phyloP scores from a whole-genome alignment of 768 basidiomycete species.

The Coprinopsis marcescibilis region DNA sequence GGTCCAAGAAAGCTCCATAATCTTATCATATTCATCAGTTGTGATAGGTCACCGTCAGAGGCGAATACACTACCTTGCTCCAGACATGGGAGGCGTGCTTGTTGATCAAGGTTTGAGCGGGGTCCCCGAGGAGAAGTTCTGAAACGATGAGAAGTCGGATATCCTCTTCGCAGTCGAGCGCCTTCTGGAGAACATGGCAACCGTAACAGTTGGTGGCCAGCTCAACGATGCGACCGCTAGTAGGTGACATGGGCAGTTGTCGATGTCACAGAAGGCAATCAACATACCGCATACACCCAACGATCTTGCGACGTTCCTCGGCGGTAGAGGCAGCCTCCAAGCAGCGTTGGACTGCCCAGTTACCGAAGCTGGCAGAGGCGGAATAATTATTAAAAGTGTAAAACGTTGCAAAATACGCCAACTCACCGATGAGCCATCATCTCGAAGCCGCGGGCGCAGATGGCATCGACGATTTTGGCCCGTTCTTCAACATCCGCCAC shows the following conservation, averaged over 20 bases:
- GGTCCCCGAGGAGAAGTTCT: slow-evolving; percentile 78
- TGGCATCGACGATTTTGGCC: slow-evolving; percentile 81
- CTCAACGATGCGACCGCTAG: slow-evolving; percentile 76
- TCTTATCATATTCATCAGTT: slow-evolving; percentile 34
- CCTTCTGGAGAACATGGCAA: slow-evolving; percentile 85
- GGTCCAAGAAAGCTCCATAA: slow-evolving; percentile 89
- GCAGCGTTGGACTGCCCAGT: slow-evolving; percentile 88
- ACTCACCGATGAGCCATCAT: slow-evolving; percentile 86
- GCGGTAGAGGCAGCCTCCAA: slow-evolving; percentile 70
- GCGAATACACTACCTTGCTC: slow-evolving; percentile 59
- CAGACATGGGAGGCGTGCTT: slow-evolving; percentile 91
- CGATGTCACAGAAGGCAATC: neutral
- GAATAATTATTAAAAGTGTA: slow-evolving; percentile 7
- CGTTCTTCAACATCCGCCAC: slow-evolving; percentile 75
- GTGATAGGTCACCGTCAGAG: slow-evolving; percentile 1
- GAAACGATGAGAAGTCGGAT: slow-evolving; percentile 78
- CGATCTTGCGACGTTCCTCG: slow-evolving; percentile 76
- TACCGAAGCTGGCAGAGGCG: slow-evolving; percentile 63
- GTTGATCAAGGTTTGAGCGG: slow-evolving; percentile 80
- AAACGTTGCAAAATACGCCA: neutral
- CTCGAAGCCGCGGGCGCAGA: slow-evolving; percentile 77
- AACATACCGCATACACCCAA: slow-evolving; percentile 76
- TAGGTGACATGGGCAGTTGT: neutral
- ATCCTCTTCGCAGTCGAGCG: slow-evolving; percentile 87
- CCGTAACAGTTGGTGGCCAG: slow-evolving; percentile 87